phyloP scores from a whole-genome alignment of 108 stramenopile species.

The Schizochytrium sp. region DNA sequence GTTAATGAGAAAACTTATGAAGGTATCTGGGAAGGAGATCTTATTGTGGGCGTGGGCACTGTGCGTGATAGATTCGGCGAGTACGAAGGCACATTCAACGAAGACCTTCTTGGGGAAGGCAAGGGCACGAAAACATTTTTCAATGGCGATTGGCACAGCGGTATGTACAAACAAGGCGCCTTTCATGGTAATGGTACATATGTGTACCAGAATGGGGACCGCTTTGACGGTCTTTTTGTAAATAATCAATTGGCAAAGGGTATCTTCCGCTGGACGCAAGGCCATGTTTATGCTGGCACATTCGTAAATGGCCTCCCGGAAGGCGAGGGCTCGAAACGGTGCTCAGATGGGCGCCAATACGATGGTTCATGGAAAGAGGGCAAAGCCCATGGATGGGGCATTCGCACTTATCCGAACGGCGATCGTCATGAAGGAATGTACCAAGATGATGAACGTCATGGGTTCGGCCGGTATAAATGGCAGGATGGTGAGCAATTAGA shows the following conservation, averaged over 20 bases:
- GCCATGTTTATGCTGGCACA: conserved; percentile 18
- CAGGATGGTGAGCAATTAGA: conserved; percentile 13
- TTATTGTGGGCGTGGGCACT: not conserved
- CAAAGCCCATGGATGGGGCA: conserved; percentile 51
- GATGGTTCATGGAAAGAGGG: not conserved
- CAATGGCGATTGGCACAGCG: conserved; percentile 44
- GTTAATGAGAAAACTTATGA: not conserved
- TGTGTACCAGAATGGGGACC: conserved; percentile 22
- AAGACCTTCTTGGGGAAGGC: not conserved
- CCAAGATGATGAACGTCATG: conserved; percentile 19
- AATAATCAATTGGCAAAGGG: not conserved
- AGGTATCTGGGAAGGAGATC: not conserved
- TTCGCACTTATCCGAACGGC: not conserved
- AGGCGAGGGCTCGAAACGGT: conserved; percentile 39
- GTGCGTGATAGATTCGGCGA: not conserved
- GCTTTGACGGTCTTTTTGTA: conserved; percentile 25
- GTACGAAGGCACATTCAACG: conserved; percentile 40
- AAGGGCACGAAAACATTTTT: not conserved
- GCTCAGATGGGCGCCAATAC: not conserved
- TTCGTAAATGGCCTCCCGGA: conserved; percentile 25
- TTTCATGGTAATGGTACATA: conserved; percentile 34
- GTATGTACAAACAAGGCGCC: not conserved
- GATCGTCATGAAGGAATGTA: conserved; percentile 50
- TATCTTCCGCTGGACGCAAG: not conserved
- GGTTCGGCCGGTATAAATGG: conserved; percentile 4